A percentile compares a stretch with the other conserved stretches of the same genome.
Conservation (phyloP, 2,329 filamentous ascomycete species). For the Ambrosiella beaveri region DNA sequence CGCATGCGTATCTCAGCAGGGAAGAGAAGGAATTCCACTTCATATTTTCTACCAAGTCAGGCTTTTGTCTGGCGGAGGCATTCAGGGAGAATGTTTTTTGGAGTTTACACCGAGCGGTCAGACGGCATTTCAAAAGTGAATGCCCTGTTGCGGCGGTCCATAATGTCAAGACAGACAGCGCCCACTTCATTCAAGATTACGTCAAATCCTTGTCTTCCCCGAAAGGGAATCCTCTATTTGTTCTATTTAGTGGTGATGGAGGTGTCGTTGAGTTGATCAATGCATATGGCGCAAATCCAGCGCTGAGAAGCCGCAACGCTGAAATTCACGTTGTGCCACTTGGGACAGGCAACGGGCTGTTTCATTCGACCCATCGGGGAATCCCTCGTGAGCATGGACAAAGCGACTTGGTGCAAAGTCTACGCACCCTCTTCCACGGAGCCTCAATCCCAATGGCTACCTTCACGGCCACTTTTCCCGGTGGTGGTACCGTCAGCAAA, state of each 20-base stretch:
- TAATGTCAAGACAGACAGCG: conserved; percentile 45
- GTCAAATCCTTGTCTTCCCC: conserved; percentile 24
- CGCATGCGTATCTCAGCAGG: conserved; percentile 12
- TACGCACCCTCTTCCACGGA: conserved; percentile 45
- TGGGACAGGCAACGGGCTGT: conserved; percentile 48
- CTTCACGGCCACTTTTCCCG: conserved; percentile 45
- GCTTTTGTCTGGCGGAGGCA: conserved; percentile 34
- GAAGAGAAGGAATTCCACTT: conserved; percentile 32
- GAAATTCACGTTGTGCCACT: conserved; percentile 39
- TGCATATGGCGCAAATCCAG: conserved; percentile 19
- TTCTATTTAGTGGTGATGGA: conserved; percentile 78
- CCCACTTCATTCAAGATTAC: conserved; percentile 47
- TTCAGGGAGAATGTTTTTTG: conserved; percentile 6
- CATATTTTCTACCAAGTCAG: conserved; percentile 50
- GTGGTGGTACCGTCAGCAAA: conserved; percentile 32
- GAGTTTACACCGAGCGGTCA: neutral
- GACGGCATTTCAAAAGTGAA: conserved; percentile 18
- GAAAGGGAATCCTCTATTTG: conserved; percentile 35
- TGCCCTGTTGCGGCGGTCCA: conserved; percentile 20
- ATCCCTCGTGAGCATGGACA: conserved; percentile 26
- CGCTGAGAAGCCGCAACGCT: conserved; percentile 17
- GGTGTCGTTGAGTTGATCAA: conserved; percentile 74
- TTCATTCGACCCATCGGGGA: conserved; percentile 44
- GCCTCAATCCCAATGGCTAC: conserved; percentile 36
- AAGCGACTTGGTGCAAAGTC: conserved; percentile 29